These are phyloP conservation scores for Cinchona pubescens DNA, from an alignment of 257 asterid species.

Conservation along the genomic window DNA sequence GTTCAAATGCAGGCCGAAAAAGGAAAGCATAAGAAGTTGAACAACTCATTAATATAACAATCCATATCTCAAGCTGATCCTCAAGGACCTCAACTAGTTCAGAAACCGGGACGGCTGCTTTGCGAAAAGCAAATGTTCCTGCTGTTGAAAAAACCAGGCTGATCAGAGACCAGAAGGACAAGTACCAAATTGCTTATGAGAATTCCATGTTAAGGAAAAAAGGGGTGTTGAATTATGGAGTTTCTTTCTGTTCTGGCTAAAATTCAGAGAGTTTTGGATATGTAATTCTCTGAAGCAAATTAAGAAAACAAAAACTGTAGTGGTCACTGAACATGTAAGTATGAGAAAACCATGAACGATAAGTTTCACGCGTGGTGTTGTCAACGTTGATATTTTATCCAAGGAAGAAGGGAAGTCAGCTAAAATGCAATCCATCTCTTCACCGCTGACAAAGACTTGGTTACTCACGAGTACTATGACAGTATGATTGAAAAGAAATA, in stretches of 20 bases:
- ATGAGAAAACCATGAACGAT: too few species aligned
- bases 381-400: too few species aligned
- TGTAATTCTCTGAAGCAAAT: too few species aligned
- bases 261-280: too few species aligned
- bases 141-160: background rate
- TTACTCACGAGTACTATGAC: too few species aligned
- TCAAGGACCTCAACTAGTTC: background rate
- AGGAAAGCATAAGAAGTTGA: conserved; percentile 16
- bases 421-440: too few species aligned
- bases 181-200: conserved; percentile 20
- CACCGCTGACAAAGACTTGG: too few species aligned
- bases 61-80: background rate
- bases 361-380: too few species aligned
- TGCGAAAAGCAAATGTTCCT: conserved; percentile 6
- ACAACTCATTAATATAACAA: background rate
- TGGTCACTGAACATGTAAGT: too few species aligned
- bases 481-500: too few species aligned
- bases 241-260: background rate
- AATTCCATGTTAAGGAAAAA: conserved; percentile 18
- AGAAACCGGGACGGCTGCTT: background rate
- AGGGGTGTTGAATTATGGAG: background rate
- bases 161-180: conserved; percentile 15
- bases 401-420: too few species aligned
- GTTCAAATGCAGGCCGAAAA: conserved; percentile 6
- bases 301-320: too few species aligned